A percentile compares a stretch with the other conserved stretches of the same genome.
phyloP scores from a whole-genome alignment of 805 yeast species.

The Saturnispora serradocipensis region DNA sequence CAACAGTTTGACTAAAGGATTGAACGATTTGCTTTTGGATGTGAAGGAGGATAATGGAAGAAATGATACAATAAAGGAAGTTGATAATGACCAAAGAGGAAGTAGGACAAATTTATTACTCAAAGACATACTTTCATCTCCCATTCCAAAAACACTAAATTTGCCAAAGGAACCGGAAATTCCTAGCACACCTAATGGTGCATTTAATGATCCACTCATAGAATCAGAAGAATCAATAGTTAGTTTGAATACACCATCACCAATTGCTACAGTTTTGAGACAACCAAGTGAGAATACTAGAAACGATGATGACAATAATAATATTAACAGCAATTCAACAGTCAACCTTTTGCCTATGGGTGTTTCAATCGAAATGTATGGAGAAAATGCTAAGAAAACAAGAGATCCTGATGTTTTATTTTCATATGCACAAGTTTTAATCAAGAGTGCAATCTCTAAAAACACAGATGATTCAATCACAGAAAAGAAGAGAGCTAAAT shows the following conservation, averaged over 20 bases:
- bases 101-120: background rate
- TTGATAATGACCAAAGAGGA: background rate
- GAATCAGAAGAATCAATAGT: background rate
- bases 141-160: background rate
- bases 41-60: background rate
- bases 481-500: constrained; percentile 36
- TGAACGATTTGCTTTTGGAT: background rate
- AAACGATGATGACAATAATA: background rate
- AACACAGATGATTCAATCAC: constrained; percentile 11
- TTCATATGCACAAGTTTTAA: constrained; percentile 76
- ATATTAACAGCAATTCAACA: background rate
- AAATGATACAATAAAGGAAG: background rate
- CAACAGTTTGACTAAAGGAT: background rate
- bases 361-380: constrained; percentile 79
- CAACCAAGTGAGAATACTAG: background rate
- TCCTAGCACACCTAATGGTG: background rate
- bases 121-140: background rate
- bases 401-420: constrained; percentile 82
- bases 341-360: constrained; percentile 27
- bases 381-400: constrained; percentile 74
- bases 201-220: background rate
- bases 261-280: background rate
- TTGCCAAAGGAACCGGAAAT: background rate
- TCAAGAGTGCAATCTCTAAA: constrained; percentile 29
- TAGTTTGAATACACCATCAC: background rate